These are phyloP conservation scores for Globisporangium sylvaticum DNA, from an alignment of 352 stramenopile species.

Conservation along the genomic window DNA sequence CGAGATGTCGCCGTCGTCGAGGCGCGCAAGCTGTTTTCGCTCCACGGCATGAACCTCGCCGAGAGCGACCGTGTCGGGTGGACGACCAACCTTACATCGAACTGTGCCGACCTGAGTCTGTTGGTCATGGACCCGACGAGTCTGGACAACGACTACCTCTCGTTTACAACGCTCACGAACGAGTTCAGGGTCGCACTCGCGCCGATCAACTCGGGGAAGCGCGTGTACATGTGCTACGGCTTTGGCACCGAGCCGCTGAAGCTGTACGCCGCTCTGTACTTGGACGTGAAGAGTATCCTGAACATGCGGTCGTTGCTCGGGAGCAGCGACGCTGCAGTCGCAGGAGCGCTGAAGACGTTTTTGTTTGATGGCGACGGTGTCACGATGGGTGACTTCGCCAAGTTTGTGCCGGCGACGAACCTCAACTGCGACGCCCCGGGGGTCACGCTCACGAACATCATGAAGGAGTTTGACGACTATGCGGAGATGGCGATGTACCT, in stretches of 20 bases:
- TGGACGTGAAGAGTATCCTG: slow-evolving; percentile 59
- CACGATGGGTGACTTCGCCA: slow-evolving; percentile 47
- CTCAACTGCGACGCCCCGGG: slow-evolving; percentile 35
- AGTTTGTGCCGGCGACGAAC: slow-evolving; percentile 40
- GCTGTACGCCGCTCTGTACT: slow-evolving; percentile 36
- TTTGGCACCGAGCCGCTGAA: slow-evolving; percentile 56
- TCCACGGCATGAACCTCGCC: slow-evolving; percentile 46
- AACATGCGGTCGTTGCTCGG: slow-evolving; percentile 45
- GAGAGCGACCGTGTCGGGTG: slow-evolving; percentile 46
- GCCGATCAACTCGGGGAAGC: slow-evolving; percentile 43
- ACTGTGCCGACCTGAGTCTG: slow-evolving; percentile 37
- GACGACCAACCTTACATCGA: slow-evolving; percentile 25
- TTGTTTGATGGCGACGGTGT: slow-evolving; percentile 64
- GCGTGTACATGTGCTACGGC: slow-evolving; percentile 62
- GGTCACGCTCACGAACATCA: slow-evolving; percentile 43
- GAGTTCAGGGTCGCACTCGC: slow-evolving; percentile 39
- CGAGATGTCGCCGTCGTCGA: slow-evolving; percentile 49
- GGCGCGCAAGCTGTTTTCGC: slow-evolving; percentile 40
- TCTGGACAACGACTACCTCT: slow-evolving; percentile 44
- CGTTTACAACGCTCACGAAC: slow-evolving; percentile 26
- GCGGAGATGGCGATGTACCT: slow-evolving; percentile 67
- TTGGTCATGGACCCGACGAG: slow-evolving; percentile 25
- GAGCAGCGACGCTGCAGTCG: slow-evolving; percentile 36
- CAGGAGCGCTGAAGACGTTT: slow-evolving; percentile 51
- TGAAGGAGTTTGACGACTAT: slow-evolving; percentile 64